These are phyloP conservation scores for Pythium dissotocum DNA, from an alignment of 352 stramenopile species.

Conservation along the genomic window DNA sequence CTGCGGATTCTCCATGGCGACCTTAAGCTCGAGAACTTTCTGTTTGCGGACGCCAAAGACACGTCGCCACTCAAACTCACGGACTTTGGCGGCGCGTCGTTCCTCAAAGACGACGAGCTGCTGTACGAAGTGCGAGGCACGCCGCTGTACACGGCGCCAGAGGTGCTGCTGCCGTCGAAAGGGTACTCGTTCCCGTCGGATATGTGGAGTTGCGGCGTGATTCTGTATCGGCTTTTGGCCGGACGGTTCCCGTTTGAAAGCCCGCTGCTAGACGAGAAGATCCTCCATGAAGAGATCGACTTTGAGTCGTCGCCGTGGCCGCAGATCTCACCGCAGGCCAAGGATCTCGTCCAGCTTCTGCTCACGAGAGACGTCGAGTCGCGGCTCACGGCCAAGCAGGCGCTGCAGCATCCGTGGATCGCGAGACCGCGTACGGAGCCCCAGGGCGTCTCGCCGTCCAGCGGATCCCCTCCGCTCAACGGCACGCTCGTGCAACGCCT, in stretches of 20 bases:
- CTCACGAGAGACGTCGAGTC: constrained; percentile 46
- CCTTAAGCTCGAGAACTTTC: constrained; percentile 82
- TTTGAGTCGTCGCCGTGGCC: constrained; percentile 49
- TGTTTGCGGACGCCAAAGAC: constrained; percentile 62
- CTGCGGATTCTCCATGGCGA: constrained; percentile 72
- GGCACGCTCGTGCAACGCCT: constrained; percentile 75
- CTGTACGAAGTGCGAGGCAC: constrained; percentile 61
- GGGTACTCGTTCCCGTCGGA: constrained; percentile 74
- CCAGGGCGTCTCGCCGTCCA: background rate
- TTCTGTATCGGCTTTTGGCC: constrained; percentile 68
- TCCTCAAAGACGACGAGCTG: constrained; percentile 40
- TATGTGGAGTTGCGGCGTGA: constrained; percentile 79
- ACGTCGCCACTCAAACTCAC: constrained; percentile 75
- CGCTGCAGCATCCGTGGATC: constrained; percentile 71
- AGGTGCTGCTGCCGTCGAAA: constrained; percentile 42
- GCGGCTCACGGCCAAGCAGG: constrained; percentile 57
- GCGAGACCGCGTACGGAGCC: constrained; percentile 24
- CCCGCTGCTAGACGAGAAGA: constrained; percentile 61
- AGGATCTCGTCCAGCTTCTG: constrained; percentile 47
- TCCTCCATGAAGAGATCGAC: constrained; percentile 60
- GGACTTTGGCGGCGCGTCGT: constrained; percentile 73
- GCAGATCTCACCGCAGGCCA: constrained; percentile 55
- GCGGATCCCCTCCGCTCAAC: constrained; percentile 36
- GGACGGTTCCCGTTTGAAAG: constrained; percentile 69
- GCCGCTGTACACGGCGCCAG: constrained; percentile 71